These are phyloP conservation scores for Pilobolus umbonatus DNA, from an alignment of 192 early-diverging fungal genomes.

Conservation along the genomic window DNA sequence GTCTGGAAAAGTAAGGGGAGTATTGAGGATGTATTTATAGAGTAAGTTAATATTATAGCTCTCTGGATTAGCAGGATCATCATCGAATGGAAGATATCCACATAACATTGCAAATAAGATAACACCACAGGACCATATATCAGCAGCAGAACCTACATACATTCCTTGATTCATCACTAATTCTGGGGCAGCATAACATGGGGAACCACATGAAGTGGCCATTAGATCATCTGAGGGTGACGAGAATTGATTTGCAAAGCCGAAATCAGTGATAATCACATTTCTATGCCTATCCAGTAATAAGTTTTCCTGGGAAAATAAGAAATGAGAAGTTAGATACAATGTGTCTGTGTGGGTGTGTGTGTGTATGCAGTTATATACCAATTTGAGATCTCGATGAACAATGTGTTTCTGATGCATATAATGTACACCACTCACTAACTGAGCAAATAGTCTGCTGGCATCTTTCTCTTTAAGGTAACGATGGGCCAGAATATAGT, in stretches of 20 bases:
- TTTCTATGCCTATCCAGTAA: slow-evolving; percentile 88
- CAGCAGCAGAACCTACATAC: slow-evolving; percentile 93
- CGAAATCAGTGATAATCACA: slow-evolving; percentile 98
- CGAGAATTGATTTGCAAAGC: slow-evolving; percentile 90
- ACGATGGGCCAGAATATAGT: slow-evolving; percentile 92
- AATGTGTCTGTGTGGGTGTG: not conserved
- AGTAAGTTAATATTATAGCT: slow-evolving; percentile 85
- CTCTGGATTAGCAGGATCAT: slow-evolving; percentile 85
- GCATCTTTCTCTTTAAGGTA: slow-evolving; percentile 92
- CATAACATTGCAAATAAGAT: slow-evolving; percentile 93
- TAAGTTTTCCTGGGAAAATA: slow-evolving; percentile 62
- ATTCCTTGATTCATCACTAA: slow-evolving; percentile 94
- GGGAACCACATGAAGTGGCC: slow-evolving; percentile 94
- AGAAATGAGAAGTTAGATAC: not conserved
- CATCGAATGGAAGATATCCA: slow-evolving; percentile 86
- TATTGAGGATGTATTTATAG: slow-evolving; percentile 80
- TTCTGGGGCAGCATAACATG: slow-evolving; percentile 98
- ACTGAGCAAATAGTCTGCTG: slow-evolving; percentile 86
- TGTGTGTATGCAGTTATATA: slow-evolving; percentile 30
- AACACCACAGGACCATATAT: slow-evolving; percentile 99
- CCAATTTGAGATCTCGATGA: slow-evolving; percentile 94
- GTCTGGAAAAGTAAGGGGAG: slow-evolving; percentile 82
- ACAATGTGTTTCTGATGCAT: slow-evolving; percentile 92
- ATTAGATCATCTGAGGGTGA: slow-evolving; percentile 74
- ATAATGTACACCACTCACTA: slow-evolving; percentile 89